Percentiles rank a stretch among this genome's conserved stretches.
phyloP scores from a whole-genome alignment of 106 monocot genomes.

The Dendrobium nobile region DNA sequence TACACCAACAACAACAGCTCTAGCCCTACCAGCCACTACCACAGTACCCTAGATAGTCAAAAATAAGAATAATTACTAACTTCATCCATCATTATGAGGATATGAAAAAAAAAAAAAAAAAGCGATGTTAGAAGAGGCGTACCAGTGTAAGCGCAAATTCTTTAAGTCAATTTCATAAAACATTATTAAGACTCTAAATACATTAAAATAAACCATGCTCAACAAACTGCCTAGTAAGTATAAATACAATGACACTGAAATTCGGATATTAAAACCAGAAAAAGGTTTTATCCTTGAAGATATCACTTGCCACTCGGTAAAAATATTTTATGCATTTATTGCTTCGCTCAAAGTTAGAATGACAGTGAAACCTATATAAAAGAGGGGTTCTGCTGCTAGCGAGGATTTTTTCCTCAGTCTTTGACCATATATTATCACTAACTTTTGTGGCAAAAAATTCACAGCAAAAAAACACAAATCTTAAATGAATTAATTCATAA shows the following conservation, averaged over 20 bases:
- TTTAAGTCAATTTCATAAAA: neutral
- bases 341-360: neutral
- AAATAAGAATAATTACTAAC: neutral
- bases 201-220: neutral
- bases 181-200: neutral
- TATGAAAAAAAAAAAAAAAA: neutral
- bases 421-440: too few relatives aligned
- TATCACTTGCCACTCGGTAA: neutral
- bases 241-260: neutral
- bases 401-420: too few relatives aligned
- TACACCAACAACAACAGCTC: conserved; percentile 91
- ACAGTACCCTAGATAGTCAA: conserved; percentile 72
- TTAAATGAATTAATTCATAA: too few relatives aligned
- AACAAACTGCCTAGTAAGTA: neutral
- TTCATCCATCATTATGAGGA: neutral
- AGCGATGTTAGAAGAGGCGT: neutral
- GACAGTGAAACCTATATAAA: neutral
- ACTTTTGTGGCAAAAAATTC: too few relatives aligned
- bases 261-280: neutral
- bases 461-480: too few relatives aligned
- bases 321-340: neutral
- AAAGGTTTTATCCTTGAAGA: neutral
- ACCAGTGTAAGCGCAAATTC: neutral
- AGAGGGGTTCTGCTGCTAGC: too few relatives aligned
- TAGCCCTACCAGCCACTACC: conserved; percentile 95